Conservation (phyloP, 2,329 filamentous ascomycete species). For the Sarocladiaceae sp. region DNA sequence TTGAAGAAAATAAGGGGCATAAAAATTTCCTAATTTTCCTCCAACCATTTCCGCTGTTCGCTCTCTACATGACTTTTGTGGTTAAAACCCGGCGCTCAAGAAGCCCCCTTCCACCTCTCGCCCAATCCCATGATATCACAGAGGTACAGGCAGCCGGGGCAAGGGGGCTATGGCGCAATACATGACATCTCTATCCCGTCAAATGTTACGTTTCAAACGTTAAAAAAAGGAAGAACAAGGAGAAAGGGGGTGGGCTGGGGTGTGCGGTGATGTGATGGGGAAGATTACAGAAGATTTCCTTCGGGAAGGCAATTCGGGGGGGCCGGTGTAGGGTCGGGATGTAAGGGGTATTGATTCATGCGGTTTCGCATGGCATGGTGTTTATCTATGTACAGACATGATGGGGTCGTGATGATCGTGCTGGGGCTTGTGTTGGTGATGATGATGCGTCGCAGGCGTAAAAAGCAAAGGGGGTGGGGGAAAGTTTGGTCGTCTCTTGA, state of each 20-base stretch:
- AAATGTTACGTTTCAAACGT: slow-evolving; percentile 19
- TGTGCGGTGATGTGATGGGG: slow-evolving; percentile 11
- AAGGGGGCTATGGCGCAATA: slow-evolving; percentile 26
- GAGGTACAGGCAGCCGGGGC: too few species aligned
- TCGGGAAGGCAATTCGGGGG: background rate
- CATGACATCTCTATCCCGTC: slow-evolving; percentile 37
- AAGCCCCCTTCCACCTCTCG: background rate
- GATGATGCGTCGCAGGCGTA: slow-evolving; percentile 5
- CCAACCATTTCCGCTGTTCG: background rate
- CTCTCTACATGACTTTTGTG: slow-evolving; percentile 35
- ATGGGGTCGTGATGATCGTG: slow-evolving; percentile 6
- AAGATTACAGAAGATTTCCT: slow-evolving; percentile 21
- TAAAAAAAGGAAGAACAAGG: slow-evolving; percentile 19
- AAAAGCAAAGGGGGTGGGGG: background rate
- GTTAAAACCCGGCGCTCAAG: background rate
- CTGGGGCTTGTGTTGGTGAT: background rate
- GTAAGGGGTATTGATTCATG: slow-evolving; percentile 28
- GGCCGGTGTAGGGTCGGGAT: slow-evolving; percentile 12
- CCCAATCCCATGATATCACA: too few species aligned
- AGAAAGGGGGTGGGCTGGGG: slow-evolving; percentile 17
- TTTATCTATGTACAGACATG: slow-evolving; percentile 4
- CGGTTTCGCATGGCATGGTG: slow-evolving; percentile 18
- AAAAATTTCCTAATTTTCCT: slow-evolving; percentile 9
- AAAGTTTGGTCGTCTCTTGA: background rate
- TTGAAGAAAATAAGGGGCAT: slow-evolving; percentile 9